phyloP scores from a whole-genome alignment of 108 stramenopile species.

The Pseudonitzschia multistriata region DNA sequence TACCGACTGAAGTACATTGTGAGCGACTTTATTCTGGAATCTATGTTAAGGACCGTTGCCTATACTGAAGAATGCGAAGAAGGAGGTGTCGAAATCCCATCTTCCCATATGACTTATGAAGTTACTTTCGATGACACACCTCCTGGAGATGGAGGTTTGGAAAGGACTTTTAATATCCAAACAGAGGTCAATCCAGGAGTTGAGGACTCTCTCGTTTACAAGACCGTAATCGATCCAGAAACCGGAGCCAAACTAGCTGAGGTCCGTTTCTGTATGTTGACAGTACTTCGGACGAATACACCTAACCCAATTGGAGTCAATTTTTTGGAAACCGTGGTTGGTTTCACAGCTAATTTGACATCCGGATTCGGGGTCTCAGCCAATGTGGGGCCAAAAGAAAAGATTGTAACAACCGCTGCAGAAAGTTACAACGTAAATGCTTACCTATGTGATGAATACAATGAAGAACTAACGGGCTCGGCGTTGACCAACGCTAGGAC shows the following conservation, averaged over 20 bases:
- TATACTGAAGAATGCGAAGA: constrained; percentile 7
- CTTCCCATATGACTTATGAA: constrained; percentile 41
- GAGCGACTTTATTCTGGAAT: constrained; percentile 5
- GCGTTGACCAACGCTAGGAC: not conserved
- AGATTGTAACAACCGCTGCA: constrained; percentile 10
- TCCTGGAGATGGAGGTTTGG: constrained; percentile 27
- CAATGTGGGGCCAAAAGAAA: constrained; percentile 15
- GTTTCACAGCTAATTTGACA: constrained; percentile 18
- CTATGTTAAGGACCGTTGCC: not conserved
- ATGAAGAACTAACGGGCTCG: not conserved
- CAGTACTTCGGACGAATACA: not conserved
- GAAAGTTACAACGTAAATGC: constrained; percentile 8
- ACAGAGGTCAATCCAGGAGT: not conserved
- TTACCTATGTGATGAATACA: constrained; percentile 10
- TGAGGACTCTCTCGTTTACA: not conserved
- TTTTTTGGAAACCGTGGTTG: constrained; percentile 21
- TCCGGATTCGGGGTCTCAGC: constrained; percentile 2
- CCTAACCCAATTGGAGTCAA: constrained; percentile 20
- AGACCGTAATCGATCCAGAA: not conserved
- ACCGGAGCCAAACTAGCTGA: not conserved
- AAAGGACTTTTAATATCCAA: not conserved
- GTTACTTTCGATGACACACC: constrained; percentile 54
- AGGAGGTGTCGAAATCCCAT: constrained; percentile 10
- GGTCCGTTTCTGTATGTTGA: not conserved
- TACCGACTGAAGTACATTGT: not conserved